phyloP scores from a whole-genome alignment of 345 rosid species.

The Kernera saxatilis region DNA sequence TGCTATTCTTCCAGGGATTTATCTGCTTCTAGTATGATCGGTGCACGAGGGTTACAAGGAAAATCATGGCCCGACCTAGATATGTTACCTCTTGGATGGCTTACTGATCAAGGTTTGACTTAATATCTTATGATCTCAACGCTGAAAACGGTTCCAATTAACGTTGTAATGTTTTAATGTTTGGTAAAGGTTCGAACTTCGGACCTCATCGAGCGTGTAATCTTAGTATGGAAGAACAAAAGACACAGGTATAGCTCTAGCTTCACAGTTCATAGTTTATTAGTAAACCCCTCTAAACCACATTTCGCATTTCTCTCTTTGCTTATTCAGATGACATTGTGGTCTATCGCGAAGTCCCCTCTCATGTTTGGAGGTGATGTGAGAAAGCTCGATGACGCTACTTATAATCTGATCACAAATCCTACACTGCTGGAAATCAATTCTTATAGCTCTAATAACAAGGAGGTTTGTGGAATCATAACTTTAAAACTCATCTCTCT shows the following conservation, averaged over 20 bases:
- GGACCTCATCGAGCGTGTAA: slow-evolving; percentile 77
- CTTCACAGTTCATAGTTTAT: not conserved
- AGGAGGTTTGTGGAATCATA: slow-evolving; percentile 47
- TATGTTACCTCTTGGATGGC: slow-evolving; percentile 93
- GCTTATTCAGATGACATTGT: slow-evolving; percentile 74
- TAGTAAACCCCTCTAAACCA: not conserved
- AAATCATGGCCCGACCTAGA: slow-evolving; percentile 92
- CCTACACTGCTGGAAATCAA: slow-evolving; percentile 69
- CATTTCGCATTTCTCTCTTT: not conserved
- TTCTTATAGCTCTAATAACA: slow-evolving; percentile 61
- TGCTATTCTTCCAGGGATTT: slow-evolving; percentile 50
- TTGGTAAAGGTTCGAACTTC: slow-evolving; percentile 47
- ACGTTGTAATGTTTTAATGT: not conserved
- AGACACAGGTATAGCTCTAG: slow-evolving; percentile 55
- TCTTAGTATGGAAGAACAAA: slow-evolving; percentile 61
- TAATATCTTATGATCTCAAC: not conserved
- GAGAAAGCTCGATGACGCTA: slow-evolving; percentile 58
- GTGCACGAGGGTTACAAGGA: slow-evolving; percentile 58
- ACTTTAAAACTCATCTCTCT: not conserved
- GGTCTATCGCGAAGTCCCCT: slow-evolving; percentile 92
- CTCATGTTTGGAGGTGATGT: slow-evolving; percentile 94
- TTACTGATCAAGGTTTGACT: slow-evolving; percentile 68
- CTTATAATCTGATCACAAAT: slow-evolving; percentile 63
- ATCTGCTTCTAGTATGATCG: slow-evolving; percentile 58
- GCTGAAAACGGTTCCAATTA: not conserved